Evolutionary conservation across 257 asterid species (phyloP).

Genomic region (Jasminum sambac): DNA sequence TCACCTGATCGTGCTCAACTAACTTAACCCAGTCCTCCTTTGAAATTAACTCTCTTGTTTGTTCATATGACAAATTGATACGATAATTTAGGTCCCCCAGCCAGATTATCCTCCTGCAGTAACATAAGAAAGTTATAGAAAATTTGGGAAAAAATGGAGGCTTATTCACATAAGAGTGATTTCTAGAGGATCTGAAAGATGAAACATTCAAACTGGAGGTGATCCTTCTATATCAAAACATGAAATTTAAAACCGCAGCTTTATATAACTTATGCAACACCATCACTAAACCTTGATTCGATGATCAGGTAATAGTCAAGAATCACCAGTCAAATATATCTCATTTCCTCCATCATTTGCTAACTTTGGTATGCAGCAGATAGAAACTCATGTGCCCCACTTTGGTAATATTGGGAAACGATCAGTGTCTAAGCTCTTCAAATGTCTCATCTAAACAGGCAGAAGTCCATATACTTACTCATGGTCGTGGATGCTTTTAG

Average conservation of each 20-base stretch:
- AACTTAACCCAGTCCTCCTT: conserved; percentile 70
- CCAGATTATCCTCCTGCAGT: conserved; percentile 88
- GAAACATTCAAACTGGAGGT: background rate
- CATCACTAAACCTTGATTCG: background rate
- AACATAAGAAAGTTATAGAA: conserved; percentile 10
- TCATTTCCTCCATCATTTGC: background rate
- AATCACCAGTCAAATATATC: background rate
- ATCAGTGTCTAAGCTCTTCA: background rate
- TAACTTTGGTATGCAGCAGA: background rate
- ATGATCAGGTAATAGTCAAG: background rate
- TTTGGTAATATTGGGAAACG: background rate
- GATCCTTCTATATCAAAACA: background rate
- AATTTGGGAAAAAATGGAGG: background rate
- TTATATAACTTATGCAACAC: background rate
- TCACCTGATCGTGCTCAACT: conserved; percentile 77
- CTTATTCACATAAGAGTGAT: background rate
- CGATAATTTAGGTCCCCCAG: conserved; percentile 95
- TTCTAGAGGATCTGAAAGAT: background rate
- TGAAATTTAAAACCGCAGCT: background rate
- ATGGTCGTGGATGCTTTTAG: conserved; percentile 72
- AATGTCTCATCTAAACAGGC: background rate
- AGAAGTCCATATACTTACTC: conserved; percentile 59
- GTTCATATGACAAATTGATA: conserved; percentile 72
- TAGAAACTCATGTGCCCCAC: background rate
- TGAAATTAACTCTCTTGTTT: conserved; percentile 65